Evolutionary conservation across 2,329 filamentous ascomycete genomes (phyloP).

Genomic region (Botryotinia convoluta): DNA sequence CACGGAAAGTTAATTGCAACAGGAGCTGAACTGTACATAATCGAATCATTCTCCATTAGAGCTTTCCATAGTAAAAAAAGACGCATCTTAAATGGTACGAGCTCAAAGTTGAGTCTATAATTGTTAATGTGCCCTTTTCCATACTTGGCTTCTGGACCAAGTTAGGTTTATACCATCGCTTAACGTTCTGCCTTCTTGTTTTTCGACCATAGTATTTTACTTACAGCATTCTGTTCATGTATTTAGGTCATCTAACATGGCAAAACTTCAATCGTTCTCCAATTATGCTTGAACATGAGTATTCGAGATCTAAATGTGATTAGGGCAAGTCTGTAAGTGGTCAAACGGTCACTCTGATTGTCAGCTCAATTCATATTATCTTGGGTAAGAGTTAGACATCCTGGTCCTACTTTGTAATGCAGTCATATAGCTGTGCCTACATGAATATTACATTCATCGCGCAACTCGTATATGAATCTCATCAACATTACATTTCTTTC

Average conservation of each 20-base stretch:
- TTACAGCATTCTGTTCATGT: not conserved
- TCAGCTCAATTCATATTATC: not conserved
- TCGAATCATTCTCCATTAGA: not conserved
- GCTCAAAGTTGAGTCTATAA: not conserved
- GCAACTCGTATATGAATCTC: no score
- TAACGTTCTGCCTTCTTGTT: not conserved
- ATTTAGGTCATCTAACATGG: not conserved
- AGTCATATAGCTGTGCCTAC: no score
- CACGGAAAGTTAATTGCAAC: not conserved
- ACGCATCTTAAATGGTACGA: not conserved
- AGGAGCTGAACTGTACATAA: not conserved
- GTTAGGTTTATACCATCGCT: not conserved
- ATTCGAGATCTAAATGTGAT: not conserved
- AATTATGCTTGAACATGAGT: not conserved
- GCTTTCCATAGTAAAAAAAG: not conserved
- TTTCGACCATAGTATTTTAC: not conserved
- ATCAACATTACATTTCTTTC: not conserved
- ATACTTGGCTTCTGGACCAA: not conserved
- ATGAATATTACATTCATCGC: not conserved
- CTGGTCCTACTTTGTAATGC: rapidly evolving
- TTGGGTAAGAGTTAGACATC: not conserved
- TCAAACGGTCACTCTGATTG: no score
- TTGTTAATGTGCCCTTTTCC: not conserved
- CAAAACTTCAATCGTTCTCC: not conserved
- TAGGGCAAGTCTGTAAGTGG: not conserved